Evolutionary conservation across 2,329 filamentous ascomycete genomes (phyloP).

Genomic region (Arthrocladium fulminans): DNA sequence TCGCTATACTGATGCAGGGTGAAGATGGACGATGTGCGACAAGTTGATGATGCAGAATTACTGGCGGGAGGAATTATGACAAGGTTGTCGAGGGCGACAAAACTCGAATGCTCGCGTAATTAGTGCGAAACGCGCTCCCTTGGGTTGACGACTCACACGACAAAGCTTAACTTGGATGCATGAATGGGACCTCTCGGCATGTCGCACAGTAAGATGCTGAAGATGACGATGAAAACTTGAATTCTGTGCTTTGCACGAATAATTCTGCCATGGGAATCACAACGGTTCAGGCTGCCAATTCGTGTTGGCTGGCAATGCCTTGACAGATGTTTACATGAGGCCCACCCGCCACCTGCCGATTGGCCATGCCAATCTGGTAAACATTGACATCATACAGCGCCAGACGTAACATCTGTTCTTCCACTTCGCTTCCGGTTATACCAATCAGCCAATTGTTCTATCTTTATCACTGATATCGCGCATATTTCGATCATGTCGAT

Average conservation of each 20-base stretch:
- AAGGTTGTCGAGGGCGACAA: slow-evolving; percentile 2
- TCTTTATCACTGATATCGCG: not conserved
- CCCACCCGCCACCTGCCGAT: not conserved
- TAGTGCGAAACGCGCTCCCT: slow-evolving; percentile 8
- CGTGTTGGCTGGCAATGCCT: not conserved
- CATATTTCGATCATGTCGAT: not conserved
- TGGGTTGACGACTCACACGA: not conserved
- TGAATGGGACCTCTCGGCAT: not conserved
- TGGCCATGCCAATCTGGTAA: not conserved
- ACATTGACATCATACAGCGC: slow-evolving; percentile 1
- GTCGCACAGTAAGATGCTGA: not conserved
- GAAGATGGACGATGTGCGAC: not conserved
- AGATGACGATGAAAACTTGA: too few species aligned
- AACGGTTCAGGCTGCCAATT: not conserved
- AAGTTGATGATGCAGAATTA: not conserved
- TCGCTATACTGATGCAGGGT: not conserved
- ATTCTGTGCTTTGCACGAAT: too few species aligned
- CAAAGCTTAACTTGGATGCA: not conserved
- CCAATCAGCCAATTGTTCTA: too few species aligned
- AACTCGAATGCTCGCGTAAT: slow-evolving; percentile 6
- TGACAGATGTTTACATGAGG: not conserved
- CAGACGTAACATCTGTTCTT: not conserved
- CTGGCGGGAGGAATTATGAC: not conserved
- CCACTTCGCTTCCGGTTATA: not conserved
- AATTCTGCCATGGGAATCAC: too few species aligned